A percentile compares a stretch with the other conserved stretches of the same genome.
phyloP scores from a whole-genome alignment of 2,329 filamentous ascomycete species.

The Penicillium sp. region DNA sequence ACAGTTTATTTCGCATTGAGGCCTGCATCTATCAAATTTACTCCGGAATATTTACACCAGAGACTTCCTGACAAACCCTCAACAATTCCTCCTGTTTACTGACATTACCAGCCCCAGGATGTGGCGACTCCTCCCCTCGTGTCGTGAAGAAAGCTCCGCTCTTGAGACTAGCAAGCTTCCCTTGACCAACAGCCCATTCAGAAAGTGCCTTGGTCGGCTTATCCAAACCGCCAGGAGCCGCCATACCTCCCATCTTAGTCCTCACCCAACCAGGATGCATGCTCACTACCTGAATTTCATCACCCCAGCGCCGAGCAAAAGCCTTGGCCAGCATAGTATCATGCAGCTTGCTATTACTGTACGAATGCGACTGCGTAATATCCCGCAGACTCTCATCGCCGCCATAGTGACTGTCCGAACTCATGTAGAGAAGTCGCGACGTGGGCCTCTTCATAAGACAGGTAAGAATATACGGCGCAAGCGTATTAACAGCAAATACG shows the following conservation, averaged over 20 bases:
- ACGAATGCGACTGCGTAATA: constrained; percentile 40
- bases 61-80: constrained; percentile 24
- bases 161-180: constrained; percentile 15
- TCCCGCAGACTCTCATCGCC: constrained; percentile 43
- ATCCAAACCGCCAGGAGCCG: constrained; percentile 47
- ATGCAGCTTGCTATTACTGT: constrained; percentile 54
- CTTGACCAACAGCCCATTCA: constrained; percentile 38
- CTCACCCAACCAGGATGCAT: constrained; percentile 53
- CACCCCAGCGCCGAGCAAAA: constrained; percentile 47
- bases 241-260: constrained; percentile 51
- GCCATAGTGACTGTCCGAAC: constrained; percentile 48
- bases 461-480: constrained; percentile 56
- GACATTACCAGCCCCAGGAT: constrained; percentile 26
- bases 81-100: constrained; percentile 28
- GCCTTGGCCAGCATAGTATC: constrained; percentile 53
- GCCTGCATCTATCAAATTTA: neutral
- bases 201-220: constrained; percentile 47
- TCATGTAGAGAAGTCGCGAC: constrained; percentile 50
- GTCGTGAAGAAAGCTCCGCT: constrained; percentile 20
- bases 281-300: constrained; percentile 44
- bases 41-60: constrained; percentile 16
- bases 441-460: constrained; percentile 46
- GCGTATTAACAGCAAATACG: constrained; percentile 53
- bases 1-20: neutral
- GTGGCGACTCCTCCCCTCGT: constrained; percentile 18